Conservation (phyloP, 306 rosid species). For the Datisca glomerata region DNA sequence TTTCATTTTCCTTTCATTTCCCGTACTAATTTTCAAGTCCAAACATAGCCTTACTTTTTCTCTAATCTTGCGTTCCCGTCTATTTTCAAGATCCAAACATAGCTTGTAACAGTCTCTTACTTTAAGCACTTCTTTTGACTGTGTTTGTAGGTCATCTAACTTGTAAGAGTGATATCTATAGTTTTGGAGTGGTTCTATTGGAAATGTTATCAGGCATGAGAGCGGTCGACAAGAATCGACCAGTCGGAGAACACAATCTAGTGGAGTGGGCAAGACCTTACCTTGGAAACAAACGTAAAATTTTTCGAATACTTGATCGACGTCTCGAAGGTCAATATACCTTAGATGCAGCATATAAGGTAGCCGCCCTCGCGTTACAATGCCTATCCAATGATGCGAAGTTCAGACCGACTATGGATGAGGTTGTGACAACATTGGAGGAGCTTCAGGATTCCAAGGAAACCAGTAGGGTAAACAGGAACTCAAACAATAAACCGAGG, state of each 20-base stretch:
- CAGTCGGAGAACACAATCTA: conserved; percentile 33
- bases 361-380: conserved; percentile 22
- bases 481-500: conserved; percentile 7
- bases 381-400: conserved; percentile 34
- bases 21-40: too few relatives aligned
- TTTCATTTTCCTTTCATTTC: too few relatives aligned
- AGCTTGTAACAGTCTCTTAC: background rate
- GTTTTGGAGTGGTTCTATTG: conserved; percentile 38
- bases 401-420: conserved; percentile 35
- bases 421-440: conserved; percentile 21
- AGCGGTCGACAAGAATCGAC: conserved; percentile 42
- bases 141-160: conserved; percentile 34
- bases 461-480: conserved; percentile 1
- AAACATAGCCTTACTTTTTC: too few relatives aligned
- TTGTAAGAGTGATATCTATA: conserved; percentile 35
- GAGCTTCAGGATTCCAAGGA: conserved; percentile 24
- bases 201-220: conserved; percentile 40
- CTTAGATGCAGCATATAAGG: conserved; percentile 28
- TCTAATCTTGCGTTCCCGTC: too few relatives aligned
- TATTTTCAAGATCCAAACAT: background rate
- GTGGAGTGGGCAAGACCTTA: conserved; percentile 39
- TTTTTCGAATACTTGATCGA: conserved; percentile 28
- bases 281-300: conserved; percentile 33
- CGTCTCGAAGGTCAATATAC: conserved; percentile 36
- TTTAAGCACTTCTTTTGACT: conserved; percentile 4